Evolutionary conservation across 306 rosid species (phyloP).

Genomic region (Lotus japonicus): DNA sequence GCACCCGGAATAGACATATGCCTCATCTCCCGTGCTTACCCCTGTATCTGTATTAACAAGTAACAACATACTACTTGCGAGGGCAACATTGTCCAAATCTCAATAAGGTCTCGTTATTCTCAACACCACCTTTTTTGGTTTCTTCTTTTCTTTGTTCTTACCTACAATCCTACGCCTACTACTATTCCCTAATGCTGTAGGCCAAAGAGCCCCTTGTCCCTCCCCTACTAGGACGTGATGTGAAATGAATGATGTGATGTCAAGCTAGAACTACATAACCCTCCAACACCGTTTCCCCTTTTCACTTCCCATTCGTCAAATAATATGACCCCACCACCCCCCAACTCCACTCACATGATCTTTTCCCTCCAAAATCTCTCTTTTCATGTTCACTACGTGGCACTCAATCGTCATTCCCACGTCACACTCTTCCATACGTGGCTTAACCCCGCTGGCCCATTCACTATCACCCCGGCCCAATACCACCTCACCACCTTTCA

Average conservation of each 20-base stretch:
- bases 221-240: neutral
- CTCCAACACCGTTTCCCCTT: neutral
- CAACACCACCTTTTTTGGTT: neutral
- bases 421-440: conserved; percentile 25
- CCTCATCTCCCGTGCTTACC: neutral
- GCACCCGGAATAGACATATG: too few species aligned
- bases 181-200: too few species aligned
- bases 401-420: conserved; percentile 22
- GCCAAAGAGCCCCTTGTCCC: neutral
- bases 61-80: neutral
- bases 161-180: neutral
- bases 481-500: too few species aligned
- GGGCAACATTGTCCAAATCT: neutral
- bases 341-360: neutral
- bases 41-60: neutral
- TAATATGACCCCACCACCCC: conserved; percentile 28
- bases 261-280: neutral
- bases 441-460: conserved; percentile 12
- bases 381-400: conserved; percentile 21
- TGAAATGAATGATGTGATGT: conserved; percentile 25
- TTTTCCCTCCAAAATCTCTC: conserved; percentile 44
- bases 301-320: conserved; percentile 34
- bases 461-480: neutral
- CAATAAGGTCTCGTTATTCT: conserved; percentile 11
- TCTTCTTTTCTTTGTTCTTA: neutral